Conservation (phyloP, 306 rosid species). For the Potentilla sterilis region DNA sequence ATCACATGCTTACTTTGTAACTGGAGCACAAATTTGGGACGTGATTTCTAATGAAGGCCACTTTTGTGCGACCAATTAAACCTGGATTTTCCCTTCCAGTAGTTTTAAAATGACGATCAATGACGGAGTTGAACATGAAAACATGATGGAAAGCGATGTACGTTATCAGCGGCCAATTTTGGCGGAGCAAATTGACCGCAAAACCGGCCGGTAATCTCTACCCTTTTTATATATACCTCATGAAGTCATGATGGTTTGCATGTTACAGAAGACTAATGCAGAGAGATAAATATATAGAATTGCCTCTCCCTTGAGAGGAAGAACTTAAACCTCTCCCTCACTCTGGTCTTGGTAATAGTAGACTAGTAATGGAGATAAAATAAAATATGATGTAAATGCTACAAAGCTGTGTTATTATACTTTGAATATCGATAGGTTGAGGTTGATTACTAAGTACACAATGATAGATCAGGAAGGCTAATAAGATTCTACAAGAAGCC, state of each 20-base stretch:
- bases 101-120: background rate
- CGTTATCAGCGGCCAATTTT: background rate
- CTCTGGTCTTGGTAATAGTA: too few species aligned
- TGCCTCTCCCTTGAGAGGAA: background rate
- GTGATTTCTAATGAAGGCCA: background rate
- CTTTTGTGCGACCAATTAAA: background rate
- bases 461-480: too few species aligned
- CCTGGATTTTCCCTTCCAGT: background rate
- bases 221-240: background rate
- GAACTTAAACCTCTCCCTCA: too few species aligned
- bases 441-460: too few species aligned
- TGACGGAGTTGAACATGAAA: background rate
- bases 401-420: too few species aligned
- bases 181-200: slow-evolving; percentile 13
- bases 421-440: too few species aligned
- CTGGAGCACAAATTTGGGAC: slow-evolving; percentile 2
- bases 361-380: too few species aligned
- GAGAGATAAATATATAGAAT: background rate
- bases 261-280: background rate
- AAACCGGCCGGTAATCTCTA: background rate
- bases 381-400: too few species aligned
- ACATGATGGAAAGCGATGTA: background rate
- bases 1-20: background rate
- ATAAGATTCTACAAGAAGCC: too few species aligned
- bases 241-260: background rate